A percentile compares a stretch with the other conserved stretches of the same genome.
These are phyloP conservation scores for Sugiyamaella xylanicola DNA, from an alignment of 1,139 yeast species.

Conservation along the genomic window DNA sequence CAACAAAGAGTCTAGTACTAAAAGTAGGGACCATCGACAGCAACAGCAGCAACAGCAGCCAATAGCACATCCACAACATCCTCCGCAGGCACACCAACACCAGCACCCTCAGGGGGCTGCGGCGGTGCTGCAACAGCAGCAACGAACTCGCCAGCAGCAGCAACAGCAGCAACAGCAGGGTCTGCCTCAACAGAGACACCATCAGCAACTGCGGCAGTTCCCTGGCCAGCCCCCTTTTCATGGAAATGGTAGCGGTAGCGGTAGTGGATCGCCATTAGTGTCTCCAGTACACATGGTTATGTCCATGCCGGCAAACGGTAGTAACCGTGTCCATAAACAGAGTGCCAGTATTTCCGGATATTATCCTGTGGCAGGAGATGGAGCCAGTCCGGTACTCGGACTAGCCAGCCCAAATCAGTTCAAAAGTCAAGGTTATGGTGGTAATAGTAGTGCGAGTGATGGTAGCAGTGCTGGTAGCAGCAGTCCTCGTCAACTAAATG, in stretches of 20 bases:
- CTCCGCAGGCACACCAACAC: background rate
- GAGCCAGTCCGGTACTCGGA: background rate
- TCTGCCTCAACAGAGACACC: background rate
- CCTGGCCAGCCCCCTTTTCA: background rate
- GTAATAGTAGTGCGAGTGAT: background rate
- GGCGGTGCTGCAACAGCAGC: slow-evolving; percentile 1
- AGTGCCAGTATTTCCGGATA: slow-evolving; percentile 17
- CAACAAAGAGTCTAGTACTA: background rate
- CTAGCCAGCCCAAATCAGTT: background rate
- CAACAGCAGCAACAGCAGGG: background rate
- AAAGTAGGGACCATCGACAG: background rate
- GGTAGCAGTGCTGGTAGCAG: background rate
- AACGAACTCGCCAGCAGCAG: background rate
- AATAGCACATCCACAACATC: background rate
- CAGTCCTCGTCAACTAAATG: background rate
- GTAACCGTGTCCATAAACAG: slow-evolving; percentile 11
- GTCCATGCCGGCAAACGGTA: background rate
- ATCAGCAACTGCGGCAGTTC: background rate
- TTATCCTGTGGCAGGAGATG: slow-evolving; percentile 2
- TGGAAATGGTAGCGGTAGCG: background rate
- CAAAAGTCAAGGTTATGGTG: background rate
- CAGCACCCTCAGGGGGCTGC: slow-evolving; percentile 6
- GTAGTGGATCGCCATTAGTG: background rate
- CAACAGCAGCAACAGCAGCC: background rate
- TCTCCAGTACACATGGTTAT: slow-evolving; percentile 2